These are phyloP conservation scores for Saccharomyces pastorianus DNA, from an alignment of 1,139 yeast genomes.

Conservation along the genomic window DNA sequence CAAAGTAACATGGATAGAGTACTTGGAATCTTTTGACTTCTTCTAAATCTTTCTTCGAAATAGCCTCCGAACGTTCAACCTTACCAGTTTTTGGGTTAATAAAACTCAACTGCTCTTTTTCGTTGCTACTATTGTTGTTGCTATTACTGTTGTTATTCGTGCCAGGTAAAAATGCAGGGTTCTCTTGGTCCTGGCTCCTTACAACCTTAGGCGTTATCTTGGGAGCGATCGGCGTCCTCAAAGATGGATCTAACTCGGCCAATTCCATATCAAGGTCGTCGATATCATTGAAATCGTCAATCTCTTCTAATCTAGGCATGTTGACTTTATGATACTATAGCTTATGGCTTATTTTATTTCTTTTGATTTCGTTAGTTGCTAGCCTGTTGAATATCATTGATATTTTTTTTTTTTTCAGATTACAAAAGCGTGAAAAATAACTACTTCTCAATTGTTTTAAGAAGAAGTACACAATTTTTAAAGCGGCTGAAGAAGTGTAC, in stretches of 20 bases:
- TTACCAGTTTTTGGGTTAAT: slow-evolving; percentile 24
- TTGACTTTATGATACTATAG: not conserved
- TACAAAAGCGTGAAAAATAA: not conserved
- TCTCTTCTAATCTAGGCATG: slow-evolving; percentile 77
- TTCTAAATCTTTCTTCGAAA: slow-evolving; percentile 35
- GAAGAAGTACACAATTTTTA: not conserved
- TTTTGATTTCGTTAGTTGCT: not conserved
- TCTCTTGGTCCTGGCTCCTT: slow-evolving; percentile 53
- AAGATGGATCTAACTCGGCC: slow-evolving; percentile 76
- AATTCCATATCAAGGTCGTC: slow-evolving; percentile 90
- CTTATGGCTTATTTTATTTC: not conserved
- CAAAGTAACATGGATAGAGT: slow-evolving; percentile 89
- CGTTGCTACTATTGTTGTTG: slow-evolving; percentile 1
- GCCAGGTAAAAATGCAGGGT: slow-evolving; percentile 21
- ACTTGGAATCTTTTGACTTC: slow-evolving; percentile 62
- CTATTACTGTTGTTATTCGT: not conserved
- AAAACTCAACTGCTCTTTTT: slow-evolving; percentile 18
- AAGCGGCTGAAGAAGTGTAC: not conserved
- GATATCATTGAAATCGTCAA: slow-evolving; percentile 73
- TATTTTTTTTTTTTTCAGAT: not conserved
- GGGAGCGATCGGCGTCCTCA: slow-evolving; percentile 65
- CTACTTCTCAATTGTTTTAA: not conserved
- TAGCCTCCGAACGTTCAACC: slow-evolving; percentile 21
- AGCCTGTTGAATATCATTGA: not conserved
- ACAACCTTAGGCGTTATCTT: slow-evolving; percentile 50